phyloP scores from a whole-genome alignment of 805 yeast species.

The Metschnikowia henanensis region DNA sequence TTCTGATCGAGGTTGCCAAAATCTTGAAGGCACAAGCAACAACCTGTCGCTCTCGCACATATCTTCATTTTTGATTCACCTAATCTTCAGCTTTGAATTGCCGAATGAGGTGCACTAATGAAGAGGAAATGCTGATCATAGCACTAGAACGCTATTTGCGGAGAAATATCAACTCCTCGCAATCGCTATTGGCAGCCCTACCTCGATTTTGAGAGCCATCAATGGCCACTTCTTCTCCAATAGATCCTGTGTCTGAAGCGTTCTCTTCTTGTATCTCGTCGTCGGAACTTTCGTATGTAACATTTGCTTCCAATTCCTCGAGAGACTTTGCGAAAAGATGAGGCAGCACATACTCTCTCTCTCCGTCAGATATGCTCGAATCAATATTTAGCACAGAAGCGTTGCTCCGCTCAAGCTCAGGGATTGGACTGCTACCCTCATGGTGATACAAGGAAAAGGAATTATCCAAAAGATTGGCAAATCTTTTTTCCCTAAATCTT shows the following conservation, averaged over 20 bases:
- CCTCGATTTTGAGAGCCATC: neutral
- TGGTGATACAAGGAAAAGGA: no score
- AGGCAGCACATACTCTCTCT: slow-evolving; percentile 43
- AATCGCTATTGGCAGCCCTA: neutral
- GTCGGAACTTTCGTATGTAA: neutral
- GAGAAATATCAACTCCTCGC: slow-evolving; percentile 1
- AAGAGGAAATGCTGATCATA: no score
- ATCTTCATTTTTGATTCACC: neutral
- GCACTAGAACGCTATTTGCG: no score
- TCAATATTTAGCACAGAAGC: no score
- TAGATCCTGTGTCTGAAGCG: neutral
- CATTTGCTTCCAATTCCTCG: slow-evolving; percentile 8
- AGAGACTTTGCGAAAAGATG: slow-evolving; percentile 31
- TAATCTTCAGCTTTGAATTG: no score
- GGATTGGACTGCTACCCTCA: no score
- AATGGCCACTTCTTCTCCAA: neutral
- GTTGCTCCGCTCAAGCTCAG: no score
- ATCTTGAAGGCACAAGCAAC: neutral
- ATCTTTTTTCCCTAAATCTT: no score
- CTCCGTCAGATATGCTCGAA: slow-evolving; percentile 21
- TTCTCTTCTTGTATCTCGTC: neutral
- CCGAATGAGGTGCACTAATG: no score
- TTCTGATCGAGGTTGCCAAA: neutral
- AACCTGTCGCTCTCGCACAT: neutral
- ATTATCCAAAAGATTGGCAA: no score